phyloP scores from a whole-genome alignment of 176 grass and related monocot species.

The Paspalum vaginatum region DNA sequence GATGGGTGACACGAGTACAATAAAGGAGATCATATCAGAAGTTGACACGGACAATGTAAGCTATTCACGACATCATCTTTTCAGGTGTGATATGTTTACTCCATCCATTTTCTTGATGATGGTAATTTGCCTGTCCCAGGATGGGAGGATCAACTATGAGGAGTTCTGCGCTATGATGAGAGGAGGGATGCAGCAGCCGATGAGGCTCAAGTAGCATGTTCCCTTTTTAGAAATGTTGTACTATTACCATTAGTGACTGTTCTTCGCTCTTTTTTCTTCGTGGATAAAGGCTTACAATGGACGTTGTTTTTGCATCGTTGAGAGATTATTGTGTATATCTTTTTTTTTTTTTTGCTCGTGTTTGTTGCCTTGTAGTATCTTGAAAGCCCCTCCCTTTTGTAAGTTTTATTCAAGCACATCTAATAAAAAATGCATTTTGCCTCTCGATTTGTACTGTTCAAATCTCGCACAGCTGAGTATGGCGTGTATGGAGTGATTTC shows the following conservation, averaged over 20 bases:
- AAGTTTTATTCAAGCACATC: slow-evolving; percentile 44
- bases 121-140: slow-evolving; percentile 55
- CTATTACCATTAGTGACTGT: slow-evolving; percentile 35
- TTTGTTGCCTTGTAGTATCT: slow-evolving; percentile 27
- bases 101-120: slow-evolving; percentile 10
- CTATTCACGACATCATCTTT: not conserved
- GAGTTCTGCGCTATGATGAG: slow-evolving; percentile 99
- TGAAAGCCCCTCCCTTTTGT: slow-evolving; percentile 26
- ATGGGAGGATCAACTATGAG: slow-evolving; percentile 97
- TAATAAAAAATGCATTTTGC: slow-evolving; percentile 44
- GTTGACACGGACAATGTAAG: slow-evolving; percentile 97
- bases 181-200: slow-evolving; percentile 79
- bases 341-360: slow-evolving; percentile 24
- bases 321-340: slow-evolving; percentile 60
- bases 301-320: slow-evolving; percentile 37
- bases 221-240: slow-evolving; percentile 38
- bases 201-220: slow-evolving; percentile 66
- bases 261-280: slow-evolving; percentile 34
- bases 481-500: too few species aligned
- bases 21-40: slow-evolving; percentile 97
- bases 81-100: not conserved
- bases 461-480: not conserved
- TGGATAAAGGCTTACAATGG: slow-evolving; percentile 34
- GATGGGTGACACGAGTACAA: slow-evolving; percentile 78
- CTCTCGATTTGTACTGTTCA: not conserved